Base-by-base conservation (phyloP, 73 alveolate species). In the Uronychia binucleata region DNA sequence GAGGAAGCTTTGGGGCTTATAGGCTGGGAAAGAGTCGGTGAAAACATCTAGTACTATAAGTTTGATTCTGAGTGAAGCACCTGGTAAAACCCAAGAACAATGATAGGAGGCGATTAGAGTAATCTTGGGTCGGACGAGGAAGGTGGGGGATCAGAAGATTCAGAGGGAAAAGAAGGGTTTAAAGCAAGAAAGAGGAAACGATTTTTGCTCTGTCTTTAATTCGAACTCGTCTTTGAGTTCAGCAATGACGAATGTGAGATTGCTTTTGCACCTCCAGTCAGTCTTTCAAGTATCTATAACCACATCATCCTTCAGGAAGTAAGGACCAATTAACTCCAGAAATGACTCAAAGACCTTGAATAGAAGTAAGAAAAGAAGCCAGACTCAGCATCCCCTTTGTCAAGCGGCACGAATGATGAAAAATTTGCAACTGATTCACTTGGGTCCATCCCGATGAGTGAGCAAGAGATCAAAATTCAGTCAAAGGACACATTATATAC, bases 11-110 rank as follows among this genome's bases (percentile, higher is more conserved):
- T 46, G 67, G 67, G 67, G 67, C 5, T 46, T 46, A 11, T 46
- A 46, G 67, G 67, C 67, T 90, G 95, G 95, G 87, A 90, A 67
- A 46, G 93, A 28, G 95, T 80, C 77, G 83, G 95, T 79, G 32
- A 5, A 46, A 90, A 90, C 87, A 33, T 78, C 27, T 77, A 85
- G 31, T 90, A 90, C 82, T 90, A 90, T 80, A 46, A 46, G 19
- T 46, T 19, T 11, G 67, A 46, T 46, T 5, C 67, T 5, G 67
- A 46, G 19, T 19, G 67, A 46, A 19, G n/a, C 19, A 19, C n/a
- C 5, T 46, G 67, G 67, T 46, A 5, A 5, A 46, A 46, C 19
- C 67, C 67, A 11, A 46, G 19, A 46, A 46, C 67, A 46, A 46
- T 46, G 67, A 46, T 46, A 19, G 67, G 67, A 46, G 19, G n/a